Evolutionary conservation across 169 alveolate species (phyloP).

Genomic region (Plasmodium relictum): DNA sequence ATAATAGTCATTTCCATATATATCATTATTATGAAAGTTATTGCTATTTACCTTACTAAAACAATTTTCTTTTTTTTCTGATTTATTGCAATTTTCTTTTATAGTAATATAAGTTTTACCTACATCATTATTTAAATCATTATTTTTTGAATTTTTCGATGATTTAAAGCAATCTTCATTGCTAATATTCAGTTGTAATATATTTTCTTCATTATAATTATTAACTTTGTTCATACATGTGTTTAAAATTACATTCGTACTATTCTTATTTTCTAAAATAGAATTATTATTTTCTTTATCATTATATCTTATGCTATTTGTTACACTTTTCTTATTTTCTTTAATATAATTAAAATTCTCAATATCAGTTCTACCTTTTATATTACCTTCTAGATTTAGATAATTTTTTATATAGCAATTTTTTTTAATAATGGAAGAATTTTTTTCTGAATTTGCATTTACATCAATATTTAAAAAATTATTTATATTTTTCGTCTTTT

Average conservation of each 20-base stretch:
- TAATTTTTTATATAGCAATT: background rate
- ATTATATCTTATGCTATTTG: background rate
- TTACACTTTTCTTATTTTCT: background rate
- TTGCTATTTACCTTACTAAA: background rate
- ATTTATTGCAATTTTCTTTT: background rate
- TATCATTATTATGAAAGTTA: background rate
- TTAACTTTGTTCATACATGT: background rate
- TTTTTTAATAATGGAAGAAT: conserved; percentile 8
- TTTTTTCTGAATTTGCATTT: conserved; percentile 1
- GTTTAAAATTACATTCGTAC: background rate
- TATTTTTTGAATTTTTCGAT: background rate
- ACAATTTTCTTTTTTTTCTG: background rate
- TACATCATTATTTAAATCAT: background rate
- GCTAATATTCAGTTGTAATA: background rate
- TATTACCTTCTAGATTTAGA: background rate
- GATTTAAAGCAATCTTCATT: background rate
- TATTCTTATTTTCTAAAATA: background rate
- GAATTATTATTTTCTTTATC: background rate
- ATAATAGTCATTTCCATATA: background rate
- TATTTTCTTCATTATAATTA: background rate
- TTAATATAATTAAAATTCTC: background rate
- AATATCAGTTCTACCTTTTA: background rate
- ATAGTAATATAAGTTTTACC: background rate
- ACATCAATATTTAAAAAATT: background rate
- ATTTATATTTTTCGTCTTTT: conserved; percentile 7